phyloP scores from a whole-genome alignment of 257 asterid genomes.

The Solanum pennellii region DNA sequence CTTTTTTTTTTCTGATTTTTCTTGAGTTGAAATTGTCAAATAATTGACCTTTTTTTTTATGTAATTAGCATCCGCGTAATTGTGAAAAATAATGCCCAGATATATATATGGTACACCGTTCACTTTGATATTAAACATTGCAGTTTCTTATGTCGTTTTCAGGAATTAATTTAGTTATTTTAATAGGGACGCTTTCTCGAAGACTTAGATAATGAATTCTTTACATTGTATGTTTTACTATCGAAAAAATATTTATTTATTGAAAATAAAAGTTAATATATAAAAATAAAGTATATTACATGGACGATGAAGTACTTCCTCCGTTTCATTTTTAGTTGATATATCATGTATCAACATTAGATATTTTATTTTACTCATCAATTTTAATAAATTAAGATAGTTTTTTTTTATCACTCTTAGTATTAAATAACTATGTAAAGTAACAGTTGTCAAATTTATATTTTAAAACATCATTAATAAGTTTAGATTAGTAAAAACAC shows the following conservation, averaged over 20 bases:
- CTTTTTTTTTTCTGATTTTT: not conserved
- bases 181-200: not conserved
- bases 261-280: too few species aligned
- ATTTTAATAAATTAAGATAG: too few species aligned
- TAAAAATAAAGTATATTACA: too few species aligned
- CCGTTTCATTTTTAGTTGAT: too few species aligned
- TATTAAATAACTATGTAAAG: not conserved
- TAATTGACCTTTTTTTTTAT: not conserved
- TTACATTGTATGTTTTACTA: not conserved
- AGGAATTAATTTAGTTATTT: not conserved
- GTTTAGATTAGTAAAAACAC: too few species aligned
- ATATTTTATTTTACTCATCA: too few species aligned
- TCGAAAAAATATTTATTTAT: too few species aligned
- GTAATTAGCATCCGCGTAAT: not conserved
- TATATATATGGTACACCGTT: not conserved
- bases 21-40: not conserved
- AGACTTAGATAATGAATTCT: not conserved
- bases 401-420: not conserved
- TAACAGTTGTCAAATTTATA: not conserved
- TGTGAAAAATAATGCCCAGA: not conserved
- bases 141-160: not conserved
- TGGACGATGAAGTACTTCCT: not conserved
- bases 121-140: not conserved
- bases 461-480: too few species aligned
- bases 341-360: not conserved